Conservation (phyloP, 371 early-diverging fungal species). For the Zancudomyces culisetae region DNA sequence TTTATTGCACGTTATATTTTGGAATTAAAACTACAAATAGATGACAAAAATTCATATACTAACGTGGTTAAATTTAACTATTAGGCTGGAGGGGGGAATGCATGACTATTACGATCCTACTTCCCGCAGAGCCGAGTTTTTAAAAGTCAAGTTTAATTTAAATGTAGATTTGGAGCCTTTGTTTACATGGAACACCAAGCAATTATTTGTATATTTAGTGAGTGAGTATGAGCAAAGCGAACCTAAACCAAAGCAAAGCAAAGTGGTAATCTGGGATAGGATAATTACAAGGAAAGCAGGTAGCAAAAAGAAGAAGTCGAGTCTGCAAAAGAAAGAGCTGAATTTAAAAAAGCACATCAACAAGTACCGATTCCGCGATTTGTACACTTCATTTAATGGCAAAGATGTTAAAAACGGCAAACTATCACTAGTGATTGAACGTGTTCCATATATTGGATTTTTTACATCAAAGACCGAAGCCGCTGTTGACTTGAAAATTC, state of each 20-base stretch:
- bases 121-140: constrained; percentile 41
- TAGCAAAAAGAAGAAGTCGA: no score
- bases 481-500: background rate
- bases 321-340: constrained; percentile 43
- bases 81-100: constrained; percentile 5
- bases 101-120: constrained; percentile 41
- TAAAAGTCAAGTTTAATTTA: constrained; percentile 43
- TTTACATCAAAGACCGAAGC: background rate
- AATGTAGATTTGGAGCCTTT: constrained; percentile 67
- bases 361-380: constrained; percentile 45
- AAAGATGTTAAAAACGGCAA: constrained; percentile 34
- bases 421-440: constrained; percentile 67
- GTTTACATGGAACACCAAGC: constrained; percentile 95
- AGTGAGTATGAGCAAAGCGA: constrained; percentile 46
- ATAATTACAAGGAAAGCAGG: no score
- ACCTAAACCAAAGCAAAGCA: constrained; percentile 37
- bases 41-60: background rate
- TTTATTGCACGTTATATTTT: background rate
- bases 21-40: background rate
- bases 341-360: constrained; percentile 36
- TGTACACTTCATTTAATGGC: constrained; percentile 19
- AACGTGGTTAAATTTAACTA: background rate
- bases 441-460: constrained; percentile 68
- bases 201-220: constrained; percentile 70
- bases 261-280: constrained; percentile 81